These are phyloP conservation scores for Eremochloa ophiuroides DNA, from an alignment of 176 grass and related monocot species.

Conservation along the genomic window DNA sequence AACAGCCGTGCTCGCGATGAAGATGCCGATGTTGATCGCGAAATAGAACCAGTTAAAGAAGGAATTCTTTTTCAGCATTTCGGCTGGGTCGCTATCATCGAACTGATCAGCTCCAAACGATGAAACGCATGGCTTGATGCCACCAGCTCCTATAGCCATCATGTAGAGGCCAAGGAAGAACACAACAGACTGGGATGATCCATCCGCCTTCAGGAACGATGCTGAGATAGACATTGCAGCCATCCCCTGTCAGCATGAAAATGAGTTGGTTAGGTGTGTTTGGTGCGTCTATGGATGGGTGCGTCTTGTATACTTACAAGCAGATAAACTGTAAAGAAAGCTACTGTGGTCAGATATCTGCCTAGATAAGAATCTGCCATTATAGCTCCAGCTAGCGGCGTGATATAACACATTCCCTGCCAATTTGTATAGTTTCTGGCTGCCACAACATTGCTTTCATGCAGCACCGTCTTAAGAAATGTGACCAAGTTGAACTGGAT, in stretches of 20 bases:
- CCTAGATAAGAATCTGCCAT: too few species aligned
- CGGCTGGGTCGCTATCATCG: conserved; percentile 17
- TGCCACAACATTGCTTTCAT: conserved; percentile 16
- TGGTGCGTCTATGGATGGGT: too few species aligned
- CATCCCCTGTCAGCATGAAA: conserved; percentile 21
- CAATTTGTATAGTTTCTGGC: background rate
- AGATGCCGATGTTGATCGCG: conserved; percentile 13
- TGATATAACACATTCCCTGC: conserved; percentile 11
- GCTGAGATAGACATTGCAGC: conserved; percentile 24
- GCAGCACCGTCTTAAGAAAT: conserved; percentile 14
- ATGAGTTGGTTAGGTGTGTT: too few species aligned
- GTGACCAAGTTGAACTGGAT: conserved; percentile 4
- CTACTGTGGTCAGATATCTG: too few species aligned
- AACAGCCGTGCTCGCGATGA: conserved; percentile 11
- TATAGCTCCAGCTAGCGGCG: conserved; percentile 6
- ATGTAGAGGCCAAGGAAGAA: conserved; percentile 37
- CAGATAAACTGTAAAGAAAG: too few species aligned
- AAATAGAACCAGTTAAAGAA: conserved; percentile 55
- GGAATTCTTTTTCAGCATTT: conserved; percentile 19
- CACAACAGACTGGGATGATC: too few species aligned
- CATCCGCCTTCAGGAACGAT: background rate
- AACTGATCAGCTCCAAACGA: conserved; percentile 42
- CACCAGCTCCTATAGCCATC: conserved; percentile 28
- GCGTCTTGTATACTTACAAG: too few species aligned
- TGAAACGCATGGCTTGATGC: conserved; percentile 29